These are phyloP conservation scores for Pyricularia pennisetigena DNA, from an alignment of 2,329 filamentous ascomycete species.

Conservation along the genomic window DNA sequence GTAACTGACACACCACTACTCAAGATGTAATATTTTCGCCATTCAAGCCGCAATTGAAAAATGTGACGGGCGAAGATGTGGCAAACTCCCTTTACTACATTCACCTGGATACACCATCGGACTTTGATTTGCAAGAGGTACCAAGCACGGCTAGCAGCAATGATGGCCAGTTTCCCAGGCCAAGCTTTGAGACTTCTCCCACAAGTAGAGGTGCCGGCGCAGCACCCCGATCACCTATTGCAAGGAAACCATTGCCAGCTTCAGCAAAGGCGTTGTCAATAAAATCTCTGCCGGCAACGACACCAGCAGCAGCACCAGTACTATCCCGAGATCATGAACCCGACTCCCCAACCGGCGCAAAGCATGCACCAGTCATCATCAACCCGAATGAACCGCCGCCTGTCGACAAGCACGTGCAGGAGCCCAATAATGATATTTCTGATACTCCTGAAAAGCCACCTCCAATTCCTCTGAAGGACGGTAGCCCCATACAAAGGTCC, in stretches of 20 bases:
- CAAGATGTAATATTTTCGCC: constrained; percentile 87
- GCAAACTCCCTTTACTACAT: constrained; percentile 84
- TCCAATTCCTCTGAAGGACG: not conserved
- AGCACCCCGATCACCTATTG: constrained; percentile 24
- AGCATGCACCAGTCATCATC: not conserved
- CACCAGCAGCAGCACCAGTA: not conserved
- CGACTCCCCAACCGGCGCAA: not conserved
- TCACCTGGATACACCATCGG: constrained; percentile 61
- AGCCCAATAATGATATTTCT: not conserved
- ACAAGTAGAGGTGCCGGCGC: not conserved
- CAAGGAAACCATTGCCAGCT: constrained; percentile 40
- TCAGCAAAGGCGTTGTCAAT: constrained; percentile 10
- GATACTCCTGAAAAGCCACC: not conserved
- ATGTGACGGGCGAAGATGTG: constrained; percentile 80
- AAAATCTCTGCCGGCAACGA: constrained; percentile 4
- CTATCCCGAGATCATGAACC: not conserved
- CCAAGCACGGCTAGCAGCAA: not conserved
- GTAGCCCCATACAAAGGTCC: not conserved
- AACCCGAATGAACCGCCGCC: not conserved
- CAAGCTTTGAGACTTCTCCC: not conserved
- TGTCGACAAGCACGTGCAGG: not conserved
- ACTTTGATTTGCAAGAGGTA: constrained; percentile 23
- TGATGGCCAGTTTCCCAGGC: constrained; percentile 13
- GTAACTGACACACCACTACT: not conserved
- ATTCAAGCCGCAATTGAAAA: constrained; percentile 78